Evolutionary conservation across 2,329 filamentous ascomycete genomes (phyloP), one percentile per base, ranked within the genome.

Genomic region (Daldinia sp.): DNA sequence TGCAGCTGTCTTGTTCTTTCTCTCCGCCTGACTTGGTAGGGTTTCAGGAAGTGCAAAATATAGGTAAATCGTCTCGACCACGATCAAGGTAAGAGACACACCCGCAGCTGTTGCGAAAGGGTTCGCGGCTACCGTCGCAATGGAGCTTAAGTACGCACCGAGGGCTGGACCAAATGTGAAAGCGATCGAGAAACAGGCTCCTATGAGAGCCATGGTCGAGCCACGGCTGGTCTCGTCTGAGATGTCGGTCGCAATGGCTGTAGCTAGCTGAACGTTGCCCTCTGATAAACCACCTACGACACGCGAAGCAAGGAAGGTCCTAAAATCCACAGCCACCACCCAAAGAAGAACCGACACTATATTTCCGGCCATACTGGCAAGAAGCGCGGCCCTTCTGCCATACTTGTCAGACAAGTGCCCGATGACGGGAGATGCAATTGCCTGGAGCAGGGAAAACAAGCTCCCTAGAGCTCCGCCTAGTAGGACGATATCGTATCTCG

Each of bases 131-230:
- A 98, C 90, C 4, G 87, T 87, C 11, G 87, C 87, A 64, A 97
- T 87, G 52, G 86, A 90, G 67, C 92, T 90, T 19, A 99, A 82
- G 75, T 88, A 94, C 1, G 95, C 95, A 62, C 95, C 95, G 6
- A 99, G 84, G 8, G 93, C 93, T 0, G 95, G 95, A 0, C 95
- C 95, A 75, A 97, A 96, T 0, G 95, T 99, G 76, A 99, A 99
- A 15, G 95, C 95, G 70, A 99, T 89, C 64, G 92, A 96, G 80
- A 99, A 99, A 80, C 95, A 98, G 11, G 91, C 94, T 61, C 95
- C 95, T 25, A 99, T 94, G 56, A 99, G 83, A 6, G 95, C 95
- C 93, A 99, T 97, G 39, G 95, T 97, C 17, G 92, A 88, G 19
- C 94, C 93, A 25, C 95, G 87, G 72, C 90, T 90, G 59, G 86